These are phyloP conservation scores for Lecanosticta acicola DNA, from an alignment of 2,329 filamentous ascomycete genomes.

Conservation along the genomic window DNA sequence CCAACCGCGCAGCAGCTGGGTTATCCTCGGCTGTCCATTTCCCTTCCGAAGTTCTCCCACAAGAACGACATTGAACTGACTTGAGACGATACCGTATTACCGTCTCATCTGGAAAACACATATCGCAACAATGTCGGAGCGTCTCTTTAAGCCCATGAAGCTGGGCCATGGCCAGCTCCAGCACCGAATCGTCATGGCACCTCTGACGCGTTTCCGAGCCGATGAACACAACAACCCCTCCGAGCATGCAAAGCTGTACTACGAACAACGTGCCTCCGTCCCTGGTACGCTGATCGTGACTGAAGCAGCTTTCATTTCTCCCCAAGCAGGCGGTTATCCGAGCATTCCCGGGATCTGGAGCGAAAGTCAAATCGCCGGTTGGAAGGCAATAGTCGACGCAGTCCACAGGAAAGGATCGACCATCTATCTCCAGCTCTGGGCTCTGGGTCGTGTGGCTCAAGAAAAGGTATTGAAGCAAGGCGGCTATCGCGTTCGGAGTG, in stretches of 20 bases:
- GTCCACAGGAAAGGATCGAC: constrained; percentile 58
- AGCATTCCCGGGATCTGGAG: constrained; percentile 56
- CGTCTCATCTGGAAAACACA: not conserved
- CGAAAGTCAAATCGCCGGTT: constrained; percentile 52
- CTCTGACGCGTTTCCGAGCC: constrained; percentile 49
- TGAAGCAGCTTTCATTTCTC: constrained; percentile 51
- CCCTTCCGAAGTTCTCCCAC: too few species aligned
- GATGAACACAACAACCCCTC: constrained; percentile 36
- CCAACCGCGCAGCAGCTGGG: too few species aligned
- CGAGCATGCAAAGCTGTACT: constrained; percentile 44
- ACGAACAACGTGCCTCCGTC: constrained; percentile 48
- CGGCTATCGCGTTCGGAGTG: constrained; percentile 26
- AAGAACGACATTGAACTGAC: too few species aligned
- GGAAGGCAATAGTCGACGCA: constrained; percentile 56
- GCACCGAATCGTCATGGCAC: constrained; percentile 51
- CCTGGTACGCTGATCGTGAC: constrained; percentile 55
- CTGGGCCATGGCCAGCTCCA: constrained; percentile 40
- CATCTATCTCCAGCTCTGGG: constrained; percentile 60
- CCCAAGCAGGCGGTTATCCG: constrained; percentile 43
- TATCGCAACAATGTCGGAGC: constrained; percentile 3
- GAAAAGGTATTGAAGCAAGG: constrained; percentile 32
- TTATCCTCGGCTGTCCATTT: too few species aligned
- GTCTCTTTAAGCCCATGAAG: constrained; percentile 38
- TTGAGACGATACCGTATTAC: not conserved
- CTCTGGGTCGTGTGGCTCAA: constrained; percentile 52